phyloP scores from a whole-genome alignment of 2,329 filamentous ascomycete genomes.

The Penicillium expansum region DNA sequence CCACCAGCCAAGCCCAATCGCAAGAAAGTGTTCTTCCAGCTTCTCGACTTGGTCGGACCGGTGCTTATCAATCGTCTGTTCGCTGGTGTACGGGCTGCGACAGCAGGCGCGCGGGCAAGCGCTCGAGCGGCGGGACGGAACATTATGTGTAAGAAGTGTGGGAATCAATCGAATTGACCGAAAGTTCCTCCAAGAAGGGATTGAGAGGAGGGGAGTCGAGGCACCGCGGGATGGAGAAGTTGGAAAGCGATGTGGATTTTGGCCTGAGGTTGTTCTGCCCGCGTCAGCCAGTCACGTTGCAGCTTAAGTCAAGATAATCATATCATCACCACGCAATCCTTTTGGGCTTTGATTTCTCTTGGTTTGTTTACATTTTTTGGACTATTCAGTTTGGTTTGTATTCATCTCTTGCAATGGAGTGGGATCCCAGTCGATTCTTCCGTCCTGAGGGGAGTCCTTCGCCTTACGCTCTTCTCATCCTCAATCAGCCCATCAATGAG shows the following conservation, averaged over 20 bases:
- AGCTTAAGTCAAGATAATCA: slow-evolving; percentile 11
- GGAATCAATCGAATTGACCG: slow-evolving; percentile 12
- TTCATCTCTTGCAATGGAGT: slow-evolving; percentile 29
- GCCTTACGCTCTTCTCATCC: slow-evolving; percentile 53
- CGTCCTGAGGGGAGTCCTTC: slow-evolving; percentile 25
- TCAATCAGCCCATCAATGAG: slow-evolving; percentile 60
- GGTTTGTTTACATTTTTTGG: not conserved
- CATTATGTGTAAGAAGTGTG: slow-evolving; percentile 39
- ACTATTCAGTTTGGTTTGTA: not conserved
- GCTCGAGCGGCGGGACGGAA: slow-evolving; percentile 52
- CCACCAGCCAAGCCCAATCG: slow-evolving; percentile 74
- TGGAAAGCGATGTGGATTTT: slow-evolving; percentile 25
- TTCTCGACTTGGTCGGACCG: slow-evolving; percentile 62
- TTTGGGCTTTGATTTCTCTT: not conserved
- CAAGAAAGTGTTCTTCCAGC: slow-evolving; percentile 73
- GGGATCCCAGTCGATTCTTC: slow-evolving; percentile 45
- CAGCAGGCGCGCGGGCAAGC: slow-evolving; percentile 39
- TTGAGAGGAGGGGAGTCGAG: slow-evolving; percentile 10
- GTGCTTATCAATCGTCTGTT: slow-evolving; percentile 56
- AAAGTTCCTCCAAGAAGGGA: slow-evolving; percentile 14
- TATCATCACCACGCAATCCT: slow-evolving; percentile 6
- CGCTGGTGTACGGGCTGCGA: slow-evolving; percentile 32
- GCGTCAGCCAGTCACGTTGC: slow-evolving; percentile 26
- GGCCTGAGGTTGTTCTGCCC: slow-evolving; percentile 22
- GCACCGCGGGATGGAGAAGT: slow-evolving; percentile 22